Evolutionary conservation across 345 rosid genomes (phyloP).

Genomic region (Physaria fendleri): DNA sequence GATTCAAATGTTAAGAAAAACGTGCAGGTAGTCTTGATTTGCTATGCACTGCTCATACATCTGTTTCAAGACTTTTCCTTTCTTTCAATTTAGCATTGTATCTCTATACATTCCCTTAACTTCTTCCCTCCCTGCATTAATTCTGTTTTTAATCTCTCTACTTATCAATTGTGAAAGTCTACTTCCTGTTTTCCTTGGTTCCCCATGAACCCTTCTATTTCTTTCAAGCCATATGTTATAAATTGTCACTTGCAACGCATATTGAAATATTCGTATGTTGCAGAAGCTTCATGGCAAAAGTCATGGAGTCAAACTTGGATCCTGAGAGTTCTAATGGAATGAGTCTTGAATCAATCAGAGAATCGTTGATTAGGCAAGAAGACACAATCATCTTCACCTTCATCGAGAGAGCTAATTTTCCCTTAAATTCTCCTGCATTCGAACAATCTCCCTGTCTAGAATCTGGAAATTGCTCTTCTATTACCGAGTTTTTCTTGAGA

Average conservation of each 20-base stretch:
- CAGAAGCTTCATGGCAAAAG: conserved; percentile 24
- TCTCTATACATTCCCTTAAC: too few relatives aligned
- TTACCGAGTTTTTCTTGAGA: conserved; percentile 45
- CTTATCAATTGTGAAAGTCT: too few relatives aligned
- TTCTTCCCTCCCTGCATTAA: too few relatives aligned
- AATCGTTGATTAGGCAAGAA: conserved; percentile 72
- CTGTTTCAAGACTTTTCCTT: neutral
- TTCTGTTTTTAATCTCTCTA: too few relatives aligned
- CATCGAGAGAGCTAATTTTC: conserved; percentile 73
- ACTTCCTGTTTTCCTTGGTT: too few relatives aligned
- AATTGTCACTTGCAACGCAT: too few relatives aligned
- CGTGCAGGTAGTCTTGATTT: conserved; percentile 56
- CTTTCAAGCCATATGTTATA: too few relatives aligned
- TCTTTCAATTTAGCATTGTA: too few relatives aligned
- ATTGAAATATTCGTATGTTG: neutral
- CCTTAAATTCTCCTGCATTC: conserved; percentile 41
- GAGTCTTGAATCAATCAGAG: conserved; percentile 54
- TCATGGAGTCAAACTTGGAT: conserved; percentile 10
- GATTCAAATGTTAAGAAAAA: conserved; percentile 89
- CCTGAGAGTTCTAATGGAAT: conserved; percentile 1
- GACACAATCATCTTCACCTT: conserved; percentile 65
- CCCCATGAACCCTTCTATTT: too few relatives aligned
- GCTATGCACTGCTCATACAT: too few relatives aligned
- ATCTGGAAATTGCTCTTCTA: conserved; percentile 42
- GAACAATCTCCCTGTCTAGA: conserved; percentile 24